Conservation (phyloP, 2,329 filamentous ascomycete genomes). For the Penicillium nordicum region DNA sequence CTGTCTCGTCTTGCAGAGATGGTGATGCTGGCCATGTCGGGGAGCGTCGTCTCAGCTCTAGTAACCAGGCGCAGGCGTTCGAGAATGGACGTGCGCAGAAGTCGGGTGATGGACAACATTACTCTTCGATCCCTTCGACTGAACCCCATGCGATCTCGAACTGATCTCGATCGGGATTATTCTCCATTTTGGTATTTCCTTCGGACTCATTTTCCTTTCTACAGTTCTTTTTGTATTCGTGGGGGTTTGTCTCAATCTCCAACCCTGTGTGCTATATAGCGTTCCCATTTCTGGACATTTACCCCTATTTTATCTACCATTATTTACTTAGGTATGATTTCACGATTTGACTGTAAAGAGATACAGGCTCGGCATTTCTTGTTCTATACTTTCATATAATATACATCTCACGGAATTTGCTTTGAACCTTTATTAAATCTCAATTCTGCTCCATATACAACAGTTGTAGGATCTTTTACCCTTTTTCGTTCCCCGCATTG, state of each 20-base stretch:
- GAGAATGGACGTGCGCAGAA: not conserved
- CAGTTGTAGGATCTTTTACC: too few species aligned
- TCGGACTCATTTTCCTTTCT: not conserved
- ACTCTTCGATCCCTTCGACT: not conserved
- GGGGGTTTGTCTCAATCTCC: not conserved
- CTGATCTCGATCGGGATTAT: not conserved
- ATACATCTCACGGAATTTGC: not conserved
- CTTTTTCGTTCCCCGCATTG: not conserved
- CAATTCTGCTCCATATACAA: too few species aligned
- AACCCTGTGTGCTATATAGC: not conserved
- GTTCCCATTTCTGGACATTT: not conserved
- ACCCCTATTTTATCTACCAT: not conserved
- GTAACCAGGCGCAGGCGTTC: not conserved
- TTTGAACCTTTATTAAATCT: too few species aligned
- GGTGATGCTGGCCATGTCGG: not conserved
- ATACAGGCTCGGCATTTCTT: not conserved
- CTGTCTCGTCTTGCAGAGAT: not conserved
- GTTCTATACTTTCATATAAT: not conserved
- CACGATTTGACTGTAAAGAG: conserved; percentile 1
- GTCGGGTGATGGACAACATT: not conserved
- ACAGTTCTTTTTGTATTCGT: not conserved
- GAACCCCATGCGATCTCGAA: conserved; percentile 5
- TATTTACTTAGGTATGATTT: not conserved
- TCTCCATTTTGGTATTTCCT: not conserved
- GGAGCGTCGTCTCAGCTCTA: not conserved